These are phyloP conservation scores for Pseudogymnoascus sp. DNA, from an alignment of 2,329 filamentous ascomycete species.

Conservation along the genomic window DNA sequence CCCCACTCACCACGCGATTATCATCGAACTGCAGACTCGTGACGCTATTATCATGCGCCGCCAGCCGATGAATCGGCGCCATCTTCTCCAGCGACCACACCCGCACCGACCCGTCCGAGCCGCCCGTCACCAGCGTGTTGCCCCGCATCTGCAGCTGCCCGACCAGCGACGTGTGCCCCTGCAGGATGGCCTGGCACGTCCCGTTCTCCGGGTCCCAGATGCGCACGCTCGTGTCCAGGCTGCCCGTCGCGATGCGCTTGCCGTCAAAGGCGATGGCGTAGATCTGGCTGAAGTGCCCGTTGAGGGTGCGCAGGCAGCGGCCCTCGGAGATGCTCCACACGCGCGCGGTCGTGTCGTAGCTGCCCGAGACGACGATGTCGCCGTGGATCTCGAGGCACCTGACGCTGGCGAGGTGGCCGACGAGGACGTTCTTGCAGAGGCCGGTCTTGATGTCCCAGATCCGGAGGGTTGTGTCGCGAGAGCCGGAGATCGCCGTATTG, in stretches of 20 bases:
- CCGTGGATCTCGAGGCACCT: slow-evolving; percentile 92
- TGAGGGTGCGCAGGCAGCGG: slow-evolving; percentile 78
- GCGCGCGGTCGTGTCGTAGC: slow-evolving; percentile 92
- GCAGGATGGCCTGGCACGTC: slow-evolving; percentile 69
- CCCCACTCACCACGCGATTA: slow-evolving; percentile 87
- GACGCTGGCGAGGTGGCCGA: slow-evolving; percentile 92
- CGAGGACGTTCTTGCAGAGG: slow-evolving; percentile 80
- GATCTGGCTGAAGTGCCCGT: slow-evolving; percentile 96
- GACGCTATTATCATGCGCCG: slow-evolving; percentile 96
- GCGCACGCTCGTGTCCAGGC: slow-evolving; percentile 89
- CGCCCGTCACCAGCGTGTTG: slow-evolving; percentile 89
- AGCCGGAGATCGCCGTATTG: slow-evolving; percentile 92
- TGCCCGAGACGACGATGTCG: slow-evolving; percentile 94
- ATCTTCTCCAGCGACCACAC: slow-evolving; percentile 93
- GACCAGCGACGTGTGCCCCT: slow-evolving; percentile 93
- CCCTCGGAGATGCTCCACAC: slow-evolving; percentile 98
- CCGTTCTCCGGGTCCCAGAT: slow-evolving; percentile 89
- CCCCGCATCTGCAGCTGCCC: slow-evolving; percentile 94
- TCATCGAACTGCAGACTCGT: slow-evolving; percentile 97
- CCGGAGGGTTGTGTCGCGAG: slow-evolving; percentile 84
- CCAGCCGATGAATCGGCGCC: slow-evolving; percentile 85
- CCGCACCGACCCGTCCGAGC: slow-evolving; percentile 89
- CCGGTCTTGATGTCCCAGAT: slow-evolving; percentile 92
- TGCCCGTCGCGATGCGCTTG: slow-evolving; percentile 85
- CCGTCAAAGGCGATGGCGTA: slow-evolving; percentile 98